Percentiles rank a stretch among this genome's conserved stretches.
phyloP scores from a whole-genome alignment of 441 rosid genomes.

The Corymbia citriodora region DNA sequence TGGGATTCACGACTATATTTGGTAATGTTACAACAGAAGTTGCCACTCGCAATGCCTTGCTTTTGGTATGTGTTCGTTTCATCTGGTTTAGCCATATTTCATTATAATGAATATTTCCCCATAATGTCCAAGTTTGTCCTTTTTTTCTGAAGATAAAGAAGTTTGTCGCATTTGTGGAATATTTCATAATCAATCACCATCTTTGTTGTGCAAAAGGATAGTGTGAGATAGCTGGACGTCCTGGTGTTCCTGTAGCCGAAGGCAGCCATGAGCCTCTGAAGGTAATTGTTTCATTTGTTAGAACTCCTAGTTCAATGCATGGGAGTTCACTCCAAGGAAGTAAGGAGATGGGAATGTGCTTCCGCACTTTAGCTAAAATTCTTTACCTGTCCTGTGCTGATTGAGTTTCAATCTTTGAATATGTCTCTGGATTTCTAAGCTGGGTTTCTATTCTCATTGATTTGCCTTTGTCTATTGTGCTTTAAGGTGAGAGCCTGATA shows the following conservation, averaged over 20 bases:
- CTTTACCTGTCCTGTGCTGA: neutral
- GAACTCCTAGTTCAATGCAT: neutral
- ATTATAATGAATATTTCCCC: neutral
- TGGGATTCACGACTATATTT: constrained; percentile 83
- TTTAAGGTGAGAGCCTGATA: neutral
- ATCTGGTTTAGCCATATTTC: neutral
- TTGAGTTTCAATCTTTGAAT: neutral
- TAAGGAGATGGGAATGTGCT: neutral
- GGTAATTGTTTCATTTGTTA: constrained; percentile 27
- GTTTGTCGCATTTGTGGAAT: constrained; percentile 1
- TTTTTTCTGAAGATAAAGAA: neutral
- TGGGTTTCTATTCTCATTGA: neutral
- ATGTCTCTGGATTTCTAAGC: neutral
- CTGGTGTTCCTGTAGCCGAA: constrained; percentile 76
- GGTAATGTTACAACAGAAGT: constrained; percentile 70
- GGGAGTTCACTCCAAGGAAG: neutral
- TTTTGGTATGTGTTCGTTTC: constrained; percentile 45
- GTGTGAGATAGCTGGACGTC: constrained; percentile 94
- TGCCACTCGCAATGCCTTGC: constrained; percentile 82
- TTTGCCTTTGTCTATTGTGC: neutral
- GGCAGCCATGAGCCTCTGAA: constrained; percentile 74
- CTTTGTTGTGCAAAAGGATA: constrained; percentile 58
- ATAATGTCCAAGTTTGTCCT: neutral
- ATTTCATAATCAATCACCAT: constrained; percentile 38
- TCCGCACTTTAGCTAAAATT: neutral